Base-by-base conservation (phyloP, 2,329 filamentous ascomycete species). In the Aschersonia sp. region DNA sequence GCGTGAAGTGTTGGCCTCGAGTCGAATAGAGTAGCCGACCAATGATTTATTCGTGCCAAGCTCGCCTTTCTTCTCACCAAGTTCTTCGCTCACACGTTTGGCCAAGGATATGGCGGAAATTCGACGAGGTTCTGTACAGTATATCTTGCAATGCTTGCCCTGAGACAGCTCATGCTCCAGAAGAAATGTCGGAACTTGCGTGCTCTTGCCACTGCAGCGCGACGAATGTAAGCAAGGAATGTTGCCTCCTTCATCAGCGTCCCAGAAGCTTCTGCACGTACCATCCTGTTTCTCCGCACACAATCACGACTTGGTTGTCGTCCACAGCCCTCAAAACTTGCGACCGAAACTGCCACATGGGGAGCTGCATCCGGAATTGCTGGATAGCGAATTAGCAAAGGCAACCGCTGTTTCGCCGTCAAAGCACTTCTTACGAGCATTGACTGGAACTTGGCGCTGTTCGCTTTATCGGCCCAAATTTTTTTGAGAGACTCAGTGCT, bases 91-190 rank as follows among this genome's bases (percentile, higher is more conserved):
- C 20, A 98, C 92, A 59, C 92, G 83, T 48, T 86, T 82, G 41
- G 92, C 92, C 45, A 98, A 71, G 10, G 92, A 97, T 41, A 98
- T 91, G 7, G 92, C 92, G 12, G 92, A 98, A 52, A 98, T 98
- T 61, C 92, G 82, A 43, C 92, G 81, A 38, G 92, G 92, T 61
- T 98, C 89, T 0, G 92, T 96, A 61, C 92, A 95, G 61, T 91
- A 97, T 9, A 98, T 82, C 59, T 94, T 96, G 66, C 89, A 97
- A 4, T 79, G 71, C 53, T 80, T 83, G 4, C 89, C 91, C 52
- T 83, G 77, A 3, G 80, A 77, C 45, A 98, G 75, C 59, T 96
- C 84, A 57, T 95, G 80, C 62, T 98, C 92, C 5, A 98, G 71
- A 47, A 98, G 78, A 60, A 94, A 97, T 0, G 89, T 83, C 4